Base-by-base conservation (phyloP, 192 early-diverging fungal species). In the Coemansia sp. region DNA sequence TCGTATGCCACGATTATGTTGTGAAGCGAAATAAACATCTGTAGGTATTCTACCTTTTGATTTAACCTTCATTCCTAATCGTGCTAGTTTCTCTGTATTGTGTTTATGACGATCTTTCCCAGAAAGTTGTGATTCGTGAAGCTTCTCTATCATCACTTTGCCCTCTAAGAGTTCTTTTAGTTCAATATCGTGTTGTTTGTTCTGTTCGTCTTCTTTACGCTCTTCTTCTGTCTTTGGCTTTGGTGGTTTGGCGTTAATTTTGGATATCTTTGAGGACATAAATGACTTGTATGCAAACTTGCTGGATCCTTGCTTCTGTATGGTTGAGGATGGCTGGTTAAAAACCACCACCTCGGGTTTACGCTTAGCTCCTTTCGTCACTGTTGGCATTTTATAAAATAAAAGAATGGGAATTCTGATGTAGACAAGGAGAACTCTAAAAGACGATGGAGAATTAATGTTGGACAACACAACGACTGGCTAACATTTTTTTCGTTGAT, bases 211-310 rank as follows among this genome's bases (percentile, higher is more conserved):
- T 54, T 92, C 91, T 51, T 86, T 84, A 17, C 94, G 70, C 71
- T 90, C 91, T 54, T 94, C 83, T 63, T 93, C 88, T 9, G 91
- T 93, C 73, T 89, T 89, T 32, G 85, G 58, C 61, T 92, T 92
- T 33, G 90, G 66, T 1, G 77, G 66, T 89, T 92, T 93, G 7
- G 93, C 93, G 70, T 93, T 92, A 30, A 94, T 78, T 70, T 94
- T 93, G 39, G 84, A 70, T 46, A 52, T 84, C 67, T 85, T 91
- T 75, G 52, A 59, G 42, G 53, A 83, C 72, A 80, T 75, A 62
- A 80, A 80, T 19, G 64, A 30, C 32, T 75, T 75, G 66, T 80
- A 75, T 24, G 67, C 70, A 51, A 67, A 51, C 23, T 75, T 80
- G 66, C 42, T 72, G 57, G 46, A 33, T 24, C 56, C 52, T 5